A percentile compares a stretch with the other conserved stretches of the same genome.
Evolutionary conservation across 78 protist species (phyloP).

Genomic region (Corallochytrium limacisporum): DNA sequence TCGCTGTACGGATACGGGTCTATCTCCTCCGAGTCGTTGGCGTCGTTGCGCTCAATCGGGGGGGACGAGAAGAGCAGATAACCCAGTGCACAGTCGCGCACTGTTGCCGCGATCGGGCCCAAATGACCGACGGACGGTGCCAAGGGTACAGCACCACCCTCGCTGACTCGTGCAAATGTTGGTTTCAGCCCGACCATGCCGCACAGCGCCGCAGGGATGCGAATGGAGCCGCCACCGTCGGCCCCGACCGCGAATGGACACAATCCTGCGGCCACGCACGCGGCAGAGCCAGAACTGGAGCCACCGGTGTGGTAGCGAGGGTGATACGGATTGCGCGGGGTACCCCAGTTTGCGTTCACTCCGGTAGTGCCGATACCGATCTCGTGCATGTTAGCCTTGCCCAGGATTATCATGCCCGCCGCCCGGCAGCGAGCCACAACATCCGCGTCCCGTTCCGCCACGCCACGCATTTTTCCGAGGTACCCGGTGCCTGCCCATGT

Average conservation of each 20-base stretch:
- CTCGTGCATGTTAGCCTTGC: constrained; percentile 73
- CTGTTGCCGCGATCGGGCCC: constrained; percentile 36
- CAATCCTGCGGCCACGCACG: neutral
- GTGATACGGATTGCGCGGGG: constrained; percentile 43
- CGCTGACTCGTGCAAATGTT: constrained; percentile 1
- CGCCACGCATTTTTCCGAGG: neutral
- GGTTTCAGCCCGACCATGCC: constrained; percentile 41
- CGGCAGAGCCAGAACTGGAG: neutral
- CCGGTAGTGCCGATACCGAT: constrained; percentile 60
- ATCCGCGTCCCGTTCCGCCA: constrained; percentile 6
- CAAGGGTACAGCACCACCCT: constrained; percentile 12
- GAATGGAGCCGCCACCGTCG: constrained; percentile 46
- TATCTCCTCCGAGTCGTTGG: no score
- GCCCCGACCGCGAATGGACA: constrained; percentile 23
- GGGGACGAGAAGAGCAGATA: no score
- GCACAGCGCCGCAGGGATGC: constrained; percentile 39
- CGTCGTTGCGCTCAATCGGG: no score
- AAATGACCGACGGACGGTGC: constrained; percentile 40
- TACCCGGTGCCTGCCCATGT: constrained; percentile 35
- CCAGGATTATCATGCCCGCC: constrained; percentile 40
- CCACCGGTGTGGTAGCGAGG: constrained; percentile 22
- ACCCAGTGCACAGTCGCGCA: neutral
- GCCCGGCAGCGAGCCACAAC: constrained; percentile 3
- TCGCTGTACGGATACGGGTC: no score
- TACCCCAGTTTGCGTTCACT: constrained; percentile 28